A percentile compares a stretch with the other conserved stretches of the same genome.
Conservation (phyloP, 352 stramenopile genomes). For the Thalassiosira delicatula region DNA sequence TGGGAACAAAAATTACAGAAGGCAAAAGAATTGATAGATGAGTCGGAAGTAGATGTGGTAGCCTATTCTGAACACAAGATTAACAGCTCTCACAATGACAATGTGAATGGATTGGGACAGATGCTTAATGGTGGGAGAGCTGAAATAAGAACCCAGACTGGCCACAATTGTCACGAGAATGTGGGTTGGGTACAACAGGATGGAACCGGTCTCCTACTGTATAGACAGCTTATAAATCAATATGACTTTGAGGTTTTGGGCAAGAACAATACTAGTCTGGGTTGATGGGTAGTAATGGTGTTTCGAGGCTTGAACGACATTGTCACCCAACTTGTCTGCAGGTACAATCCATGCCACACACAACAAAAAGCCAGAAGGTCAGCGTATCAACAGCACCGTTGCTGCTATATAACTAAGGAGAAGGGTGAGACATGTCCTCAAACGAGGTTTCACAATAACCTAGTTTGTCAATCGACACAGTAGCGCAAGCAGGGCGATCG, state of each 20-base stretch:
- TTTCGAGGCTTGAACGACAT: constrained; percentile 15
- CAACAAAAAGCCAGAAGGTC: neutral
- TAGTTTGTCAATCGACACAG: constrained; percentile 4
- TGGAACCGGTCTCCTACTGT: constrained; percentile 13
- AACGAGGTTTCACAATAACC: neutral
- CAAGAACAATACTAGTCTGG: constrained; percentile 26
- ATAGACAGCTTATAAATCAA: constrained; percentile 11
- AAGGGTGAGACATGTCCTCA: constrained; percentile 17
- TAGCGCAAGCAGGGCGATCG: constrained; percentile 16
- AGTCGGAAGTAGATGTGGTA: constrained; percentile 33
- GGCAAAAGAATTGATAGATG: constrained; percentile 33
- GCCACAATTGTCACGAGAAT: constrained; percentile 49
- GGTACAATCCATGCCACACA: constrained; percentile 37
- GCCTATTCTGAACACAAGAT: constrained; percentile 24
- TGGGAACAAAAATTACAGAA: constrained; percentile 41
- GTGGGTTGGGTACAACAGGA: constrained; percentile 30
- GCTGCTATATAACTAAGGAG: constrained; percentile 29
- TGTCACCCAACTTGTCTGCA: constrained; percentile 13
- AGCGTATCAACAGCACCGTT: constrained; percentile 41
- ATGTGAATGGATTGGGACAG: constrained; percentile 29
- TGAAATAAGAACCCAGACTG: neutral
- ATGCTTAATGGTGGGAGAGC: constrained; percentile 34
- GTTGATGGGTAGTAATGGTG: constrained; percentile 26
- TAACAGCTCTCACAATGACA: constrained; percentile 29
- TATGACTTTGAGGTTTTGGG: constrained; percentile 17